phyloP scores from a whole-genome alignment of 306 rosid genomes.

The Vigna hirtella region DNA sequence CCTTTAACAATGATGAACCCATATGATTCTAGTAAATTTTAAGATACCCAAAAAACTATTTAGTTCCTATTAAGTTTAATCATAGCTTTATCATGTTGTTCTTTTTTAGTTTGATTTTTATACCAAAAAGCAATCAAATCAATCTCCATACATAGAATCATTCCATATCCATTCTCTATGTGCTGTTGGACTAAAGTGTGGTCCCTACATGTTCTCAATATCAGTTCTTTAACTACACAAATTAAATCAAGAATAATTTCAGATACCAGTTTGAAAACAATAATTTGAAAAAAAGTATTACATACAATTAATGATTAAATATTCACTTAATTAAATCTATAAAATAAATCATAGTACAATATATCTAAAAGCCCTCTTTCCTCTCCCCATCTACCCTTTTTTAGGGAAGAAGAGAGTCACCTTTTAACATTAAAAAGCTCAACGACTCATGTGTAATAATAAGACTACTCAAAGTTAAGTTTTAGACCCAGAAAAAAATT shows the following conservation, averaged over 20 bases:
- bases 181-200: neutral
- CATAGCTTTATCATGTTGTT: neutral
- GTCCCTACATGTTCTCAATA: slow-evolving; percentile 5
- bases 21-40: neutral
- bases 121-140: neutral
- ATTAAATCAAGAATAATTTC: neutral
- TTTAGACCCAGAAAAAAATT: neutral
- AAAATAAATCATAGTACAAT: neutral
- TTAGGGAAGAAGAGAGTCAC: neutral
- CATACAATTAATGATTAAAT: neutral
- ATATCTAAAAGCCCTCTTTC: neutral
- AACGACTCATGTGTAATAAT: no score
- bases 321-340: neutral
- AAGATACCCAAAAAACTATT: neutral
- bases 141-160: neutral
- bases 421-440: neutral
- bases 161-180: neutral
- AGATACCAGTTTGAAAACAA: neutral
- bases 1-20: no score
- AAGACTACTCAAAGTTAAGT: neutral
- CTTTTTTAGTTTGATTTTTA: neutral
- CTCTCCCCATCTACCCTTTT: neutral
- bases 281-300: neutral
- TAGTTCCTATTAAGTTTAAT: neutral
- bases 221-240: neutral